Evolutionary conservation across 2,329 filamentous ascomycete species (phyloP).

Genomic region (Teratosphaeria nubilosa): DNA sequence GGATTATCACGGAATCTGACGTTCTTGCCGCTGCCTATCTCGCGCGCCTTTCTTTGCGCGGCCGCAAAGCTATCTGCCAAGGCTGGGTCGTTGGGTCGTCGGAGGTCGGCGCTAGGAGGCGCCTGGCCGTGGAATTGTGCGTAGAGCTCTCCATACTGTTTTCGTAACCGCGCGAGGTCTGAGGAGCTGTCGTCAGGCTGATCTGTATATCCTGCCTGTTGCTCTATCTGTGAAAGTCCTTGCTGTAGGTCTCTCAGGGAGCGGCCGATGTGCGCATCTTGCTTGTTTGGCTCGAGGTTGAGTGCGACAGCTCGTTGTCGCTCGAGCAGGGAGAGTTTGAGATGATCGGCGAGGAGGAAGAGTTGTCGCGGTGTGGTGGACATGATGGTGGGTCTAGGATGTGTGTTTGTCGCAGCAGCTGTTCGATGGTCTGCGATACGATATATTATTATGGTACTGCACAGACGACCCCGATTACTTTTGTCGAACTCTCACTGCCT

Average conservation of each 20-base stretch:
- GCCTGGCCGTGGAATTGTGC: conserved; percentile 66
- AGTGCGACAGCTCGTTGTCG: conserved; percentile 76
- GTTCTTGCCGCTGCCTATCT: conserved; percentile 9
- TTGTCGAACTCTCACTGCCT: no score
- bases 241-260: conserved; percentile 79
- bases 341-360: conserved; percentile 87
- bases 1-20: conserved; percentile 72
- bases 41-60: conserved; percentile 42
- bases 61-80: conserved; percentile 55
- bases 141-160: conserved; percentile 66
- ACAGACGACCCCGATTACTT: no score
- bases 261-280: conserved; percentile 80
- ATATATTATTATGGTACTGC: background rate
- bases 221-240: conserved; percentile 61
- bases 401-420: background rate
- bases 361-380: conserved; percentile 52
- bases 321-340: conserved; percentile 91
- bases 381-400: background rate
- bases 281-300: conserved; percentile 65
- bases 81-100: conserved; percentile 54
- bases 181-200: conserved; percentile 44
- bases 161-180: conserved; percentile 58
- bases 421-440: background rate
- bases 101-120: conserved; percentile 42
- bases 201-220: conserved; percentile 52